Conservation (phyloP, 306 rosid genomes). For the Prunus salicina region DNA sequence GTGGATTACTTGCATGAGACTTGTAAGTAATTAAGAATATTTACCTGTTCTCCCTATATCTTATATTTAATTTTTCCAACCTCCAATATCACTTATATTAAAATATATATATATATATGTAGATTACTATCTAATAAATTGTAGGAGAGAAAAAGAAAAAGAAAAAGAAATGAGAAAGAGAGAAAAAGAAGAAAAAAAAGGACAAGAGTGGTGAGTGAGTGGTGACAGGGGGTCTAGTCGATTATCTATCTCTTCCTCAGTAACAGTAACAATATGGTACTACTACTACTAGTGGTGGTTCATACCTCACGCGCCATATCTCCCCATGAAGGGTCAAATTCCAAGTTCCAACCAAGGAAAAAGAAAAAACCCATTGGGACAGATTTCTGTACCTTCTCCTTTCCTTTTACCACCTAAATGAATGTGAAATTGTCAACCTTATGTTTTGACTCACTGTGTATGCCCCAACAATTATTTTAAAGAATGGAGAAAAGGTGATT, state of each 20-base stretch:
- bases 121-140: not conserved
- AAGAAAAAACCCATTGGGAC: slow-evolving; percentile 17
- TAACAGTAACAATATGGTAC: not conserved
- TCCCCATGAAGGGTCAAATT: too few relatives aligned
- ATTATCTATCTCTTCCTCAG: not conserved
- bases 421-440: not conserved
- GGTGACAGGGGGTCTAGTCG: not conserved
- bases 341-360: not conserved
- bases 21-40: too few relatives aligned
- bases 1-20: too few relatives aligned
- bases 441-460: too few relatives aligned
- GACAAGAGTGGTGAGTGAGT: not conserved
- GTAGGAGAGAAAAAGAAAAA: not conserved
- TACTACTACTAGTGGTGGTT: not conserved
- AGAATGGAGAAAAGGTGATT: too few relatives aligned
- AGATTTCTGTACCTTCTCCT: not conserved
- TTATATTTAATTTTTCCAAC: too few relatives aligned
- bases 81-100: too few relatives aligned
- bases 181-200: not conserved
- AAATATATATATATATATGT: not conserved
- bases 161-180: not conserved
- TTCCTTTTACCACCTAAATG: not conserved
- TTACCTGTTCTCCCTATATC: accelerated
- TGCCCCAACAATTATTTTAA: too few relatives aligned
- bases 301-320: too few relatives aligned